Evolutionary conservation across 2,329 filamentous ascomycete species (phyloP).

Genomic region (Lithohypha guttulata): DNA sequence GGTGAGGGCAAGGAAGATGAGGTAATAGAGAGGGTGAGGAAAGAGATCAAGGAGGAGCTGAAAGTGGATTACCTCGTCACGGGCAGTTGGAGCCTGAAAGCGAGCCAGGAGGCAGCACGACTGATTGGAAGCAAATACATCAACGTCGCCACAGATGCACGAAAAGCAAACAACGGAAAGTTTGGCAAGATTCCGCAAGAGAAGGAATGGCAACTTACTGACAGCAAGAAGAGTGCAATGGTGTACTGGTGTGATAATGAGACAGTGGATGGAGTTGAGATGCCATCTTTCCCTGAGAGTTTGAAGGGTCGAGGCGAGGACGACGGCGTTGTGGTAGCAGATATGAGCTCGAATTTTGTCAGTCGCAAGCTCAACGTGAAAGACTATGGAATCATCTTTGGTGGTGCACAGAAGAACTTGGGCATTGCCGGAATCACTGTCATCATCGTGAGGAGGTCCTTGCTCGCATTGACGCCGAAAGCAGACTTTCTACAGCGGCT

Average conservation of each 20-base stretch:
- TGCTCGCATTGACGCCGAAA: slow-evolving; percentile 59
- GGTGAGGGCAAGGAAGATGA: slow-evolving; percentile 36
- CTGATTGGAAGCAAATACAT: slow-evolving; percentile 65
- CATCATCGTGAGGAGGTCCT: slow-evolving; percentile 67
- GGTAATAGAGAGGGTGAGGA: slow-evolving; percentile 49
- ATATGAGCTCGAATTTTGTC: slow-evolving; percentile 93
- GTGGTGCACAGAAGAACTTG: slow-evolving; percentile 87
- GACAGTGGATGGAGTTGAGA: slow-evolving; percentile 73
- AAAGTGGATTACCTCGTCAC: slow-evolving; percentile 85
- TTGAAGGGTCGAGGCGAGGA: slow-evolving; percentile 51
- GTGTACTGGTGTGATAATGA: slow-evolving; percentile 93
- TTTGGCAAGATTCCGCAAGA: slow-evolving; percentile 76
- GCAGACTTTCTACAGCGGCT: slow-evolving; percentile 61
- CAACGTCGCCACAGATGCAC: slow-evolving; percentile 62
- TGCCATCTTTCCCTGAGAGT: slow-evolving; percentile 58
- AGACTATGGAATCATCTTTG: slow-evolving; percentile 79
- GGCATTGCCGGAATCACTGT: slow-evolving; percentile 79
- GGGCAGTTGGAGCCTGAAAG: slow-evolving; percentile 83
- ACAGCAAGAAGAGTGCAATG: slow-evolving; percentile 49
- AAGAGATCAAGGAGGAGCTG: slow-evolving; percentile 57
- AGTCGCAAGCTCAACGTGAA: slow-evolving; percentile 64
- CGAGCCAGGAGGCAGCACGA: slow-evolving; percentile 68
- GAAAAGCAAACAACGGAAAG: slow-evolving; percentile 60
- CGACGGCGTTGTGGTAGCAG: slow-evolving; percentile 69
- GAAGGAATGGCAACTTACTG: slow-evolving; percentile 58